Evolutionary conservation across 495 filamentous ascomycete genomes (phyloP).

Genomic region (Trichoderma gamsii): DNA sequence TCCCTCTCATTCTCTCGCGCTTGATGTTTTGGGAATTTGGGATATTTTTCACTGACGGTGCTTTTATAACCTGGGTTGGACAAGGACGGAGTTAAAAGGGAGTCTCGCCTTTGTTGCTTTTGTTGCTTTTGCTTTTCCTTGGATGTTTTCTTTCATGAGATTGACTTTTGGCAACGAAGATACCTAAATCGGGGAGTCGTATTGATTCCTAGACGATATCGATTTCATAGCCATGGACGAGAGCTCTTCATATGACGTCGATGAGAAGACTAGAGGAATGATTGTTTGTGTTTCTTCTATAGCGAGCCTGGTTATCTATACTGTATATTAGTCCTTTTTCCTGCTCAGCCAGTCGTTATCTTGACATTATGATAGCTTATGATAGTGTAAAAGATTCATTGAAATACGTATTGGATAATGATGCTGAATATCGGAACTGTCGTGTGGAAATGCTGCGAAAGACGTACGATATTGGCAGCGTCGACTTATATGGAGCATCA

Average conservation of each 20-base stretch:
- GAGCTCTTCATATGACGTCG: neutral
- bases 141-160: neutral
- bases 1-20: neutral
- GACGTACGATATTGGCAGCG: neutral
- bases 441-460: too few relatives aligned
- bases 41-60: neutral
- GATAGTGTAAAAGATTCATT: neutral
- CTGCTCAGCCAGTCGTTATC: neutral
- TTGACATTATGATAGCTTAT: neutral
- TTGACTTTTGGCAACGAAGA: neutral
- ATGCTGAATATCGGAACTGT: too few relatives aligned
- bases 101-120: neutral
- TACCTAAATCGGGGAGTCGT: neutral
- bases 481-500: neutral
- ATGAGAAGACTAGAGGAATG: neutral
- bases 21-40: neutral
- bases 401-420: too few relatives aligned
- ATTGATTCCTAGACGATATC: neutral
- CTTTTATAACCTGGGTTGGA: neutral
- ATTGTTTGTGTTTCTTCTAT: neutral
- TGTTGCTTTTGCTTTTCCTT: neutral
- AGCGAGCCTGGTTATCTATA: neutral
- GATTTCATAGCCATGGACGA: neutral
- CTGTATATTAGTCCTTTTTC: neutral
- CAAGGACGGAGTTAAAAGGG: conserved; percentile 1